phyloP scores from a whole-genome alignment of 495 filamentous ascomycete genomes.

The Glutinoglossum americanum region DNA sequence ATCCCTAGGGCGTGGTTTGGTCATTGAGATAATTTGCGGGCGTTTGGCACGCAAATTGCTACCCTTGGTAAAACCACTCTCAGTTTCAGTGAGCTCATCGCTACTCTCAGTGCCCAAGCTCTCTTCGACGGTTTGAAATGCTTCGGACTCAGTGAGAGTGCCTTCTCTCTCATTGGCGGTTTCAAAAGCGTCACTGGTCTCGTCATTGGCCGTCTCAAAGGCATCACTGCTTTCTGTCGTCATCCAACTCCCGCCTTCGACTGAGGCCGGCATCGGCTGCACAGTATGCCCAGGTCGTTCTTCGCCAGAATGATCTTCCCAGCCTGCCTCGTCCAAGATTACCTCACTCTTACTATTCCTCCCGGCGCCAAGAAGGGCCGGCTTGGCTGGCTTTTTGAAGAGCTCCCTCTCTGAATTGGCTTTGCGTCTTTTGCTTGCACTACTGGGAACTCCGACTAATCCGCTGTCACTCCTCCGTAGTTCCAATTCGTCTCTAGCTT shows the following conservation, averaged over 20 bases:
- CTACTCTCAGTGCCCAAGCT: slow-evolving; percentile 59
- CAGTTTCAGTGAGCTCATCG: slow-evolving; percentile 75
- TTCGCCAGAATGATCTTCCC: slow-evolving; percentile 57
- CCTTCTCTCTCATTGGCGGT: slow-evolving; percentile 66
- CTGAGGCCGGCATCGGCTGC: background rate
- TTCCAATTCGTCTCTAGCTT: slow-evolving; percentile 85
- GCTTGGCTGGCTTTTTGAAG: slow-evolving; percentile 52
- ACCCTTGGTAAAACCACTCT: slow-evolving; percentile 22
- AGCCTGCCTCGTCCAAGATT: slow-evolving; percentile 49
- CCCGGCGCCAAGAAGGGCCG: slow-evolving; percentile 56
- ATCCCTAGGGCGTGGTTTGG: slow-evolving; percentile 31
- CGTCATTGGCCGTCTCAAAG: slow-evolving; percentile 19
- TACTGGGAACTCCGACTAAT: slow-evolving; percentile 20
- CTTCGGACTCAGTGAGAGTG: slow-evolving; percentile 65
- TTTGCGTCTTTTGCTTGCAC: slow-evolving; percentile 43
- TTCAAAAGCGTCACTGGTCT: slow-evolving; percentile 49
- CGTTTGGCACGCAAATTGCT: slow-evolving; percentile 16
- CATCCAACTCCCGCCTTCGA: background rate
- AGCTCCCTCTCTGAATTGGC: slow-evolving; percentile 36
- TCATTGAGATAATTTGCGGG: slow-evolving; percentile 18
- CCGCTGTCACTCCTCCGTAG: slow-evolving; percentile 39
- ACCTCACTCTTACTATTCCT: slow-evolving; percentile 58
- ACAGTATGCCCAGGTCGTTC: background rate
- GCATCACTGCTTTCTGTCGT: slow-evolving; percentile 3
- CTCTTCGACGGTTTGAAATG: slow-evolving; percentile 80